Conservation (phyloP, 345 rosid genomes). For the Cardamine chenopodiifolia region DNA sequence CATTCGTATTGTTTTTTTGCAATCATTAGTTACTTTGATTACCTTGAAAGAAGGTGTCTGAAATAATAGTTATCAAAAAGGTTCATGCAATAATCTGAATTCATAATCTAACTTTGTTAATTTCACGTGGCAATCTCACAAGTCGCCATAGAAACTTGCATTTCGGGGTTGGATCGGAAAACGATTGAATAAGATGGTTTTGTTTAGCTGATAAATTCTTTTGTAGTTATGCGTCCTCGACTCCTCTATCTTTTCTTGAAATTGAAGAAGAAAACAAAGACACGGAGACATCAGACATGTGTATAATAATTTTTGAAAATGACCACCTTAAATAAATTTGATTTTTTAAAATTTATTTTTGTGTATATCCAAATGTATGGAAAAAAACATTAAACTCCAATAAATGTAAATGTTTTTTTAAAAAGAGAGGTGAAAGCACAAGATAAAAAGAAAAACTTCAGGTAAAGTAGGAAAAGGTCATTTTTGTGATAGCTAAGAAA, state of each 20-base stretch:
- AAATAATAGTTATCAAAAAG: not conserved
- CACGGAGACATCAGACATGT: not conserved
- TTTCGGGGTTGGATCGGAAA: slow-evolving; percentile 14
- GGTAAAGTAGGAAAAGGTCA: not conserved
- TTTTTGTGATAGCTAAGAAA: not conserved
- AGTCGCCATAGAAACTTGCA: not conserved
- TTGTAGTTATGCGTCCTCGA: slow-evolving; percentile 20
- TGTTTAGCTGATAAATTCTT: slow-evolving; percentile 11
- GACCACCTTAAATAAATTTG: slow-evolving; percentile 24
- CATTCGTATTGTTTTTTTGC: slow-evolving; percentile 4
- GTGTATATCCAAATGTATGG: not conserved
- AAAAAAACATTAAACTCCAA: not conserved
- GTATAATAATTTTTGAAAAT: slow-evolving; percentile 15
- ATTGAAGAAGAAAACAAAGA: not conserved
- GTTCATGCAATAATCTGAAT: slow-evolving; percentile 23
- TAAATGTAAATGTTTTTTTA: not conserved
- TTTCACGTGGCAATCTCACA: not conserved
- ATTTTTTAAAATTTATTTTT: not conserved
- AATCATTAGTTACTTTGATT: slow-evolving; percentile 11
- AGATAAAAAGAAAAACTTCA: not conserved
- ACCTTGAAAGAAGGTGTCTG: not conserved
- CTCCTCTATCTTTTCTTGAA: not conserved
- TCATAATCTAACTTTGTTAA: not conserved
- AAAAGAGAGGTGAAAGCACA: not conserved
- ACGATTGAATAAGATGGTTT: slow-evolving; percentile 27